Conservation (phyloP, 2,329 filamentous ascomycete genomes). For the Talaromyces marneffei region DNA sequence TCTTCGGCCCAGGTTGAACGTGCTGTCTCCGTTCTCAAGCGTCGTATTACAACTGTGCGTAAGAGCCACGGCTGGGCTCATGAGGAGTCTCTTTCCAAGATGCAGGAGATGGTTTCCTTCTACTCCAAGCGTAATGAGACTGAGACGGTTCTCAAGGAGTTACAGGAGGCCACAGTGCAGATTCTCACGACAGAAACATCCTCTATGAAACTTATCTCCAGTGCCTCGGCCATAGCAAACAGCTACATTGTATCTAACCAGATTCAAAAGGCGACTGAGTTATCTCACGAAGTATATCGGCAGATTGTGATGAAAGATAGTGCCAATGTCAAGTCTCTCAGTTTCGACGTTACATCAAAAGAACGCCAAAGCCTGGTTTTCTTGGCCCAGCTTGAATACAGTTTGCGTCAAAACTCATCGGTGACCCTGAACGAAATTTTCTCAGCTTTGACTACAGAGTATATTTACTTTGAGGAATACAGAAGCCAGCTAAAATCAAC, state of each 20-base stretch:
- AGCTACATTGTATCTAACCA: conserved; percentile 34
- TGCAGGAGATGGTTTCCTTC: conserved; percentile 34
- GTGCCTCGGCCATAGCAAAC: conserved; percentile 33
- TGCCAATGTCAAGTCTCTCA: conserved; percentile 20
- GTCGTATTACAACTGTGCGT: conserved; percentile 27
- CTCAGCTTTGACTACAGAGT: conserved; percentile 41
- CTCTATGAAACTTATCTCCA: conserved; percentile 26
- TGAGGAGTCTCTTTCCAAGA: conserved; percentile 33
- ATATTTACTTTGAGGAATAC: conserved; percentile 38
- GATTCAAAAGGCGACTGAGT: conserved; percentile 27
- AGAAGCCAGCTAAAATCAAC: conserved; percentile 34
- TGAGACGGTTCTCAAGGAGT: conserved; percentile 27
- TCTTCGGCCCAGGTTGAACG: conserved; percentile 27
- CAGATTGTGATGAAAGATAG: conserved; percentile 36
- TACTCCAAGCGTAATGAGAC: conserved; percentile 30
- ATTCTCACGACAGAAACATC: conserved; percentile 31
- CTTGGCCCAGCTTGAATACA: conserved; percentile 43
- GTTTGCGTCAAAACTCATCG: conserved; percentile 25
- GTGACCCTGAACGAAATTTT: conserved; percentile 39
- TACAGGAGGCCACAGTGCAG: conserved; percentile 30
- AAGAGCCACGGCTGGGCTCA: conserved; percentile 36
- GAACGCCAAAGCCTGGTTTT: conserved; percentile 38
- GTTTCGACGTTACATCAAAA: conserved; percentile 31
- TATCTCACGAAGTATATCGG: conserved; percentile 35
- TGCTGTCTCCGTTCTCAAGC: conserved; percentile 26